Percentiles rank a stretch among this genome's conserved stretches.
Evolutionary conservation across 441 rosid genomes (phyloP).

Genomic region (Sinapis alba): DNA sequence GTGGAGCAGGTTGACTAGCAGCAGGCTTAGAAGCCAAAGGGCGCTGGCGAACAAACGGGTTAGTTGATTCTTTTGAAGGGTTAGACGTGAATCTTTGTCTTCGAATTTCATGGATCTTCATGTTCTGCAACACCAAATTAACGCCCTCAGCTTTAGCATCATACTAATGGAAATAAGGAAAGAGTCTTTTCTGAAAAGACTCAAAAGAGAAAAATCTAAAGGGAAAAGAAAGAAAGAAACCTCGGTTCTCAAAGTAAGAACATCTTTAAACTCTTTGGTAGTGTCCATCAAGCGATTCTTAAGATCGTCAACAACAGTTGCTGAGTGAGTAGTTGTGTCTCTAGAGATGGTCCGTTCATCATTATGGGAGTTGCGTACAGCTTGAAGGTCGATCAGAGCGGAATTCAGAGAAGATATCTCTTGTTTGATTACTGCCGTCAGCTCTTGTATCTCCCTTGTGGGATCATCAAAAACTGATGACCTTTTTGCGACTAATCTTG

Average conservation of each 20-base stretch:
- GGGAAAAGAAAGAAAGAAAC: conserved; percentile 44
- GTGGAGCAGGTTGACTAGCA: conserved; percentile 54
- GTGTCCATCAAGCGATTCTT: conserved; percentile 74
- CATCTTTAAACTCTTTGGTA: conserved; percentile 92
- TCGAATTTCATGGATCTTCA: conserved; percentile 88
- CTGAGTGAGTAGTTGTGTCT: conserved; percentile 84
- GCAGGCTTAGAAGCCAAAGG: conserved; percentile 75
- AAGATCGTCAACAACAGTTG: conserved; percentile 66
- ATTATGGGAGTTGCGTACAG: conserved; percentile 73
- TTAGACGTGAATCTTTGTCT: conserved; percentile 82
- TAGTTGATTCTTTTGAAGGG: conserved; percentile 77
- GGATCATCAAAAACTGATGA: conserved; percentile 96
- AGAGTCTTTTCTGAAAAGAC: neutral
- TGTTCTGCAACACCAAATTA: conserved; percentile 60
- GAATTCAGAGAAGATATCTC: conserved; percentile 89
- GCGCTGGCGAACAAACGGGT: conserved; percentile 93
- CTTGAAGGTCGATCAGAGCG: conserved; percentile 87
- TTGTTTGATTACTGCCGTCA: conserved; percentile 86
- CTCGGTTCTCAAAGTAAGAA: conserved; percentile 92
- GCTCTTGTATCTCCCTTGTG: conserved; percentile 88
- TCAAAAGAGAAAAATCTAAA: neutral
- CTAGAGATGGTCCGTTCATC: conserved; percentile 61
- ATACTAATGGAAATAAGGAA: neutral
- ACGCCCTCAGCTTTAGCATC: conserved; percentile 8
- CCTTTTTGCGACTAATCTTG: conserved; percentile 77